phyloP scores from a whole-genome alignment of 2,329 filamentous ascomycete genomes.

The Apiospora marii region DNA sequence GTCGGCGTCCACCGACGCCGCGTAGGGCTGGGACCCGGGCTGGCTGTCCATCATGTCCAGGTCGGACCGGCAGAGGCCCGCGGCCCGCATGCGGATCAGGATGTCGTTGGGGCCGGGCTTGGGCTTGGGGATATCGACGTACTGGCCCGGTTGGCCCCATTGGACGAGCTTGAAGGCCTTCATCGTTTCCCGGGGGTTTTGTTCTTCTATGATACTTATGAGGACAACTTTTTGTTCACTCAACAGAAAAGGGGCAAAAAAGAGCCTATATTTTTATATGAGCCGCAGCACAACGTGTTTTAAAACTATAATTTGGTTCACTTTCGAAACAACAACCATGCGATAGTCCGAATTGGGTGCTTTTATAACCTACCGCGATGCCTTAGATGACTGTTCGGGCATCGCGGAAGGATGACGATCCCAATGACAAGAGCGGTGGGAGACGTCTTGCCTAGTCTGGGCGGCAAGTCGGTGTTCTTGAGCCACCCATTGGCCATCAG shows the following conservation, averaged over 20 bases:
- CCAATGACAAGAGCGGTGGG: not conserved
- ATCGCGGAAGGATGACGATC: not conserved
- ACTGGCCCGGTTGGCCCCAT: constrained; percentile 33
- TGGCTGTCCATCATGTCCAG: constrained; percentile 35
- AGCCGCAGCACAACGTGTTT: not conserved
- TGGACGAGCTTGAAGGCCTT: constrained; percentile 32
- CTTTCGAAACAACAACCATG: not conserved
- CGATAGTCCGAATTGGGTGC: no score
- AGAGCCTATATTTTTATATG: no score
- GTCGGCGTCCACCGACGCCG: constrained; percentile 30
- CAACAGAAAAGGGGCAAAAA: no score
- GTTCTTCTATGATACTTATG: no score
- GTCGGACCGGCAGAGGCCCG: constrained; percentile 34
- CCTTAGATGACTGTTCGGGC: not conserved
- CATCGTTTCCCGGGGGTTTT: constrained; percentile 23
- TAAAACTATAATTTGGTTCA: not conserved
- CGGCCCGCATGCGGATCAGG: constrained; percentile 34
- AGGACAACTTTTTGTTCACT: no score
- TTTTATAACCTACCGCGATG: not conserved
- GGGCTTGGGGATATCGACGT: constrained; percentile 31
- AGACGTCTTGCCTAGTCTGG: not conserved
- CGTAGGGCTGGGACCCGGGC: constrained; percentile 33
- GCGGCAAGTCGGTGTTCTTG: not conserved
- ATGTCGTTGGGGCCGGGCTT: constrained; percentile 31
- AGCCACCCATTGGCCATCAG: not conserved